Evolutionary conservation across 768 basidiomycete genomes (phyloP), one percentile per base, ranked within the genome.

Genomic region (Phylloporus arenicola): DNA sequence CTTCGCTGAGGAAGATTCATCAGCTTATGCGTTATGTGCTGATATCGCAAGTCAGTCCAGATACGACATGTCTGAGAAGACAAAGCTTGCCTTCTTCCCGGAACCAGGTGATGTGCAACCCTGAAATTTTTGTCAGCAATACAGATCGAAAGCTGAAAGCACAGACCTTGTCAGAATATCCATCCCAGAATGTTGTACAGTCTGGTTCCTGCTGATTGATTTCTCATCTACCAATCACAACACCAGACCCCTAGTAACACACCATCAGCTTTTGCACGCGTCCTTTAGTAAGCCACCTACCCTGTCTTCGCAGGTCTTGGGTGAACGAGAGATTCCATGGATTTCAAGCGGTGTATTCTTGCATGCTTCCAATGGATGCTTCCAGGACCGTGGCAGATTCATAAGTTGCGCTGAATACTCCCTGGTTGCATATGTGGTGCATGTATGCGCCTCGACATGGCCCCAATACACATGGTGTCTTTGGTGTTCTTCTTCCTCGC

Each of bases 381-480:
- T 35, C 48, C 62, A 61, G 16, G 45, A 40, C 0, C 9, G 25
- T 4, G 67, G 68, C n/a, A 70, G 40, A 35, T 68, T 68, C 43
- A 55, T 56, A 3, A 70, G 49, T 5, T 51, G 50, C 0, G 70
- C 70, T 1, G 61, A 57, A 27, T 70, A 70, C 37, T 59, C 58
- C 39, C 64, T 58, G 3, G 63, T 61, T 0, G 54, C 64, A 45
- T 64, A 68, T 0, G 62, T 59, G 22, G 48, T 59, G 49, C 69
- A 70, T 16, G 30, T 29, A 41, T 61, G 56, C 8, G 51, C 35
- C 14, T 55, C 45, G 2, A 67, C 43, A 6, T 33, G 9, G 3
- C 37, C 58, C 63, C 61, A 65, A 31, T 30, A 61, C 48, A 70
- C 60, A 14, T 55, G 44, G 11, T 56, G 56, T 7, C 30, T 59